Conservation (phyloP, 441 rosid genomes). For the Viola pubescens region DNA sequence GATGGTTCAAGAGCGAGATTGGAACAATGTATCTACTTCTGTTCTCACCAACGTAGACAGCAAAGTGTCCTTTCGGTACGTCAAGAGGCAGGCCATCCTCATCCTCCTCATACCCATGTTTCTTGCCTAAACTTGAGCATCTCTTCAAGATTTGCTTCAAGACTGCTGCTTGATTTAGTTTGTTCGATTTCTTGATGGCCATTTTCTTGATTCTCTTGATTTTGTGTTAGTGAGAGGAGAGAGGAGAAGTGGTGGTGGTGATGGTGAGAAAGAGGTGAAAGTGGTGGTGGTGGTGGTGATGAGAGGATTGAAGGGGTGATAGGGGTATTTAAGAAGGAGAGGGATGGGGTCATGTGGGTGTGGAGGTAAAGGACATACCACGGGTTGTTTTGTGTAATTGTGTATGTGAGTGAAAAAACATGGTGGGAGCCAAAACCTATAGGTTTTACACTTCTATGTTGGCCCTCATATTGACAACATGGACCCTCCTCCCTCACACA, state of each 20-base stretch:
- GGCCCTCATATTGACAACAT: constrained; percentile 49
- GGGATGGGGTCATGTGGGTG: constrained; percentile 28
- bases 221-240: background rate
- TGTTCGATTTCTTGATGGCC: constrained; percentile 62
- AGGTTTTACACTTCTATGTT: constrained; percentile 36
- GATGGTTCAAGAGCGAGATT: constrained; percentile 68
- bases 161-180: constrained; percentile 60
- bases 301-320: constrained; percentile 4
- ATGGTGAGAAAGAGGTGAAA: constrained; percentile 6
- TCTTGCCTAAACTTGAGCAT: constrained; percentile 90
- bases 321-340: constrained; percentile 32
- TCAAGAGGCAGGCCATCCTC: constrained; percentile 72
- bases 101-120: constrained; percentile 46
- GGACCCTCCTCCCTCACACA: constrained; percentile 37
- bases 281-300: constrained; percentile 13
- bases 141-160: constrained; percentile 76
- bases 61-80: constrained; percentile 93
- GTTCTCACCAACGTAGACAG: constrained; percentile 83
- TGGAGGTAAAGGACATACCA: constrained; percentile 30
- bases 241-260: constrained; percentile 4
- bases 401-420: constrained; percentile 34
- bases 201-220: constrained; percentile 21
- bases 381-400: constrained; percentile 42
- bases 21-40: constrained; percentile 87
- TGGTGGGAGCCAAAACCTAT: constrained; percentile 53